A percentile compares a stretch with the other conserved stretches of the same genome.
These are phyloP conservation scores for Neurospora crassa DNA, from an alignment of 2,329 filamentous ascomycete genomes.

Conservation along the genomic window DNA sequence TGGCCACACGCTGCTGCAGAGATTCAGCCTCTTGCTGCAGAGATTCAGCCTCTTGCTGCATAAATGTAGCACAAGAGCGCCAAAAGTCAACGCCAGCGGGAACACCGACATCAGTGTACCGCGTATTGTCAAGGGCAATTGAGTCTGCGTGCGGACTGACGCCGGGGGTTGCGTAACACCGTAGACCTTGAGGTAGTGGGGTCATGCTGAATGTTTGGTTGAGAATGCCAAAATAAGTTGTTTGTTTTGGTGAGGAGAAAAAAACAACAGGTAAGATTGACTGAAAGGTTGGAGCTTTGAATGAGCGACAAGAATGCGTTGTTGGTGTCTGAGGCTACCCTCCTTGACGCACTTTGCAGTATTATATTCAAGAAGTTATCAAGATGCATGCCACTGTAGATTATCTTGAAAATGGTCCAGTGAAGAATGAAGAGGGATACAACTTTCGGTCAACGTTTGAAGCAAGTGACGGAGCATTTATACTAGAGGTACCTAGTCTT, in stretches of 20 bases:
- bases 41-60: not conserved
- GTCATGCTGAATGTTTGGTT: not conserved
- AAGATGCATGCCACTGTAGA: not conserved
- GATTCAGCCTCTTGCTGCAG: not conserved
- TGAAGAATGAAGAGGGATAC: not conserved
- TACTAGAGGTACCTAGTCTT: not conserved
- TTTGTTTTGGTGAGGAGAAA: not conserved
- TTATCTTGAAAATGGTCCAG: not conserved
- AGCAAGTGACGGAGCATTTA: not conserved
- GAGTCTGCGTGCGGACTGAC: not conserved
- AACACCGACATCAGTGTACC: not conserved
- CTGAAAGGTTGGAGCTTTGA: not conserved
- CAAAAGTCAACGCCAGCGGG: not conserved
- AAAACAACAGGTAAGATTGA: not conserved
- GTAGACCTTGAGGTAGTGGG: not conserved
- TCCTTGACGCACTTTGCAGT: not conserved
- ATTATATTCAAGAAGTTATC: not conserved
- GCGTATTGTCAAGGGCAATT: not conserved
- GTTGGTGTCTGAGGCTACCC: not conserved
- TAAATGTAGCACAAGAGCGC: not conserved
- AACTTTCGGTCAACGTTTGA: not conserved
- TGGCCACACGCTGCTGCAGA: not conserved
- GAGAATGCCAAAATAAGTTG: not conserved
- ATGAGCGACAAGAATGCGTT: not conserved
- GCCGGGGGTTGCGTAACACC: not conserved